These are phyloP conservation scores for Truncatella angustata DNA, from an alignment of 2,329 filamentous ascomycete genomes.

Conservation along the genomic window DNA sequence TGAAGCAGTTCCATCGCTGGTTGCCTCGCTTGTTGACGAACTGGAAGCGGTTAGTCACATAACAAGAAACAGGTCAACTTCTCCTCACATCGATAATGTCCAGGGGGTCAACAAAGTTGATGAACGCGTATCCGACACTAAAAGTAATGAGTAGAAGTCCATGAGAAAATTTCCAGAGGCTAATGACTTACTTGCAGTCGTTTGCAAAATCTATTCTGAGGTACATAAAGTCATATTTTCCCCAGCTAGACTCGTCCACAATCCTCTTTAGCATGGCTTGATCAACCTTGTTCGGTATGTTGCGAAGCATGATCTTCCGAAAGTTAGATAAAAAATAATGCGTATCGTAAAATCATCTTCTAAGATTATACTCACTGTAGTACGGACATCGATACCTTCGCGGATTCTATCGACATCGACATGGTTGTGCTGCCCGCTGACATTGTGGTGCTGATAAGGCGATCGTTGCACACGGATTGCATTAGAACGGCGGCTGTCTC, in stretches of 20 bases:
- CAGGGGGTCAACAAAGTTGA: constrained; percentile 84
- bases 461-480: constrained; percentile 44
- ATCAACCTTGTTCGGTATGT: constrained; percentile 89
- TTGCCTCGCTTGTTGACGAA: constrained; percentile 71
- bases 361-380: constrained; percentile 56
- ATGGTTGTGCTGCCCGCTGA: constrained; percentile 56
- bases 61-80: background rate
- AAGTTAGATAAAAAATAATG: constrained; percentile 10
- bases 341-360: no score
- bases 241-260: constrained; percentile 74
- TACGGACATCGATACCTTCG: constrained; percentile 69
- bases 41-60: constrained; percentile 39
- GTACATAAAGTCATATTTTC: constrained; percentile 93
- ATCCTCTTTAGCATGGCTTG: constrained; percentile 74
- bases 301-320: constrained; percentile 82
- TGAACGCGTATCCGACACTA: constrained; percentile 94
- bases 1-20: constrained; percentile 76
- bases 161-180: background rate
- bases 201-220: constrained; percentile 85
- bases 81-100: constrained; percentile 69
- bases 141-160: background rate
- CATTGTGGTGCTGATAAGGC: constrained; percentile 39
- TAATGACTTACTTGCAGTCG: constrained; percentile 69
- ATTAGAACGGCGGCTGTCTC: constrained; percentile 47
- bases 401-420: constrained; percentile 61